phyloP scores from a whole-genome alignment of 495 filamentous ascomycete genomes.

The Podospora anserina region DNA sequence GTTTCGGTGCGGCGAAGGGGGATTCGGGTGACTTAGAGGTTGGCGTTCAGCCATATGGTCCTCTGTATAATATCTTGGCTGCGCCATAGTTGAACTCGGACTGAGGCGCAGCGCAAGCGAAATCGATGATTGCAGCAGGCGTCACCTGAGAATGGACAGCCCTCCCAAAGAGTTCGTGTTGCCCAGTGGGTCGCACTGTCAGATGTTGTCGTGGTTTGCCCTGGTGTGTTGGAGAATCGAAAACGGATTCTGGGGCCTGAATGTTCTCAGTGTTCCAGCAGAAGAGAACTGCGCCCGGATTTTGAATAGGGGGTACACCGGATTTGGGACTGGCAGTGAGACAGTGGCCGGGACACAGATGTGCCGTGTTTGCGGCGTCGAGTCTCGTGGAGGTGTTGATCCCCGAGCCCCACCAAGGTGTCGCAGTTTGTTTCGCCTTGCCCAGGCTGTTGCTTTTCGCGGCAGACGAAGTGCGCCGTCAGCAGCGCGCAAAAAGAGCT shows the following conservation, averaged over 20 bases:
- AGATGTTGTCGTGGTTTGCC: background rate
- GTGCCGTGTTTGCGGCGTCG: constrained; percentile 5
- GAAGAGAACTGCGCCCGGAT: background rate
- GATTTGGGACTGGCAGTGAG: background rate
- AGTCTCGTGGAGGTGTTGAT: constrained; percentile 3
- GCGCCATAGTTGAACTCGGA: constrained; percentile 24
- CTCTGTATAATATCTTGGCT: constrained; percentile 30
- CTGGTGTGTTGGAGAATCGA: background rate
- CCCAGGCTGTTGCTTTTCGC: background rate
- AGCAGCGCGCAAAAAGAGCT: background rate
- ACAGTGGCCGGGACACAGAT: background rate
- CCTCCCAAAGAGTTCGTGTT: background rate
- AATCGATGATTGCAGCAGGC: background rate
- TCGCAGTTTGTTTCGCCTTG: constrained; percentile 14
- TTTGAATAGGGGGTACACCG: background rate
- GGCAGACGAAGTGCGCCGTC: background rate
- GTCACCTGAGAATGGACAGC: background rate
- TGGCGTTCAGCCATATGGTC: constrained; percentile 39
- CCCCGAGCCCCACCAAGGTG: constrained; percentile 5
- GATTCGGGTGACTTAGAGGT: constrained; percentile 36
- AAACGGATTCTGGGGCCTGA: background rate
- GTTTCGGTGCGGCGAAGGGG: constrained; percentile 10
- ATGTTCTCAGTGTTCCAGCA: background rate
- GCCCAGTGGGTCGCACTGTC: background rate
- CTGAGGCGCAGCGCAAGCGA: constrained; percentile 13